Percentiles rank a stretch among this genome's conserved stretches.
Evolutionary conservation across 805 yeast species (phyloP).

Genomic region (Jamesozyma hellenica): DNA sequence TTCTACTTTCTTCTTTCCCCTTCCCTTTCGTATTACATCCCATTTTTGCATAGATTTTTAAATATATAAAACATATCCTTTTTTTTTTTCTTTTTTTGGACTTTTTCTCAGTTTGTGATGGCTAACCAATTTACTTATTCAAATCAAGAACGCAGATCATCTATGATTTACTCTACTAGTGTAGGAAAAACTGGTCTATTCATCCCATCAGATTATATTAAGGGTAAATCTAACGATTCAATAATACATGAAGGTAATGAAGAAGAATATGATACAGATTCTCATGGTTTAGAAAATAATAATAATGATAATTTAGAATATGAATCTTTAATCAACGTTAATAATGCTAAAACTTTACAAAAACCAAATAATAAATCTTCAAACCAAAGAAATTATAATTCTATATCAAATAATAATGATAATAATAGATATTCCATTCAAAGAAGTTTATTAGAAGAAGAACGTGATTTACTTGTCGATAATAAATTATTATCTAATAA

Average conservation of each 20-base stretch:
- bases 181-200: conserved; percentile 27
- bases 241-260: conserved; percentile 10
- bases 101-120: conserved; percentile 3
- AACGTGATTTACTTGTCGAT: conserved; percentile 27
- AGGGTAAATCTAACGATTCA: conserved; percentile 5
- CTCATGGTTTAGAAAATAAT: conserved; percentile 1
- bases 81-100: neutral
- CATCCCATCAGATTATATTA: conserved; percentile 25
- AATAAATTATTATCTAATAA: conserved; percentile 17
- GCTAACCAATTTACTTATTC: conserved; percentile 23
- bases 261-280: conserved; percentile 6
- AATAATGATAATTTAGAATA: conserved; percentile 1
- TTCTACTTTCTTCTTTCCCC: too few species aligned
- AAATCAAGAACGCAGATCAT: conserved; percentile 23
- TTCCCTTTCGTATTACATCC: too few species aligned
- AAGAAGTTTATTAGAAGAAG: conserved; percentile 21
- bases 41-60: too few species aligned
- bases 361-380: conserved; percentile 3
- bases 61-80: too few species aligned
- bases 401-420: neutral
- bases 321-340: conserved; percentile 13
- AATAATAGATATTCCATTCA: conserved; percentile 9
- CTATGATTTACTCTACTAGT: conserved; percentile 27
- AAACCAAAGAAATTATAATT: conserved; percentile 1
- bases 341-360: conserved; percentile 17